Evolutionary conservation across 495 filamentous ascomycete species (phyloP), one percentile per base, ranked within the genome.

Genomic region (Penicillium argentinense): DNA sequence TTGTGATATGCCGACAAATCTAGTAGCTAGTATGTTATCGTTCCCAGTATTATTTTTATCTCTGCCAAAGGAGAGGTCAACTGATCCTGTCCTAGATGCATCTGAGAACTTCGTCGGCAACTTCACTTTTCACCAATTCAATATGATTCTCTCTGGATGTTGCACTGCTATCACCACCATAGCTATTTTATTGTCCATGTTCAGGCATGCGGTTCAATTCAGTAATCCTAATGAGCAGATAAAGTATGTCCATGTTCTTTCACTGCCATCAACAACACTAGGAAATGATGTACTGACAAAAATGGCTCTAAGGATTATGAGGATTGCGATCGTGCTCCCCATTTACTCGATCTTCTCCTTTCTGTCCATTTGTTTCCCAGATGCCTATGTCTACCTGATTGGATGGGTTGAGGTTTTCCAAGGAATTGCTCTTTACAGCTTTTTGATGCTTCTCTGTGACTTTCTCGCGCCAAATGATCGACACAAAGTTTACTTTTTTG

Each of bases 401-500:
- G 45, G 54, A 16, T 68, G 62, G 60, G 37, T 57, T 2, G 60
- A 65, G 37, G 37, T 64, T 1, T 56, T 63, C 26, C 60, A 72
- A 37, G 47, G 42, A 2, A 48, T 68, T 30, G 62, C 62, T 9
- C 52, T 72, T 0, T 45, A 47, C 6, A 30, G 38, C 9, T 72
- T 68, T 38, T 58, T 67, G 22, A 51, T 68, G 24, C 51, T 72
- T 9, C 44, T 69, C 1, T 58, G 60, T 44, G 58, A 63, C 14
- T 65, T 60, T 37, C 22, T 66, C 4, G 54, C 53, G 8, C 55
- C 65, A 1, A 45, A 51, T 11, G 53, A 51, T 14, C 29, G 37
- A 12, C 39, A 48, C 17, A 21, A 53, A 14, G 49, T 54, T 5
- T 21, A 39, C 7, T 62, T 63, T 30, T 63, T 69, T 32, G 42